These are phyloP conservation scores for Camellia japonica DNA, from an alignment of 148 eudicot species.

Conservation along the genomic window DNA sequence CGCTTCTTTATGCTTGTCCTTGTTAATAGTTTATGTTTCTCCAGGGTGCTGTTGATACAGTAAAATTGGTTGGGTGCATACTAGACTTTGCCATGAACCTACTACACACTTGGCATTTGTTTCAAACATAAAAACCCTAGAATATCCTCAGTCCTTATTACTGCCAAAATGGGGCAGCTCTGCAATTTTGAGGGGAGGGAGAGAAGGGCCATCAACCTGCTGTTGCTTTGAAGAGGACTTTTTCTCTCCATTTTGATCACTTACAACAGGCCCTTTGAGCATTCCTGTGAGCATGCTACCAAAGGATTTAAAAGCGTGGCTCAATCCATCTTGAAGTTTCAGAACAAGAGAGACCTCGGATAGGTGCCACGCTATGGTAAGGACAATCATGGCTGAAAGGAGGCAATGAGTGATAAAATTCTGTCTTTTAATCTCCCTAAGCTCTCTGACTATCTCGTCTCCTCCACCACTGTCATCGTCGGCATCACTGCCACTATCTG, in stretches of 20 bases:
- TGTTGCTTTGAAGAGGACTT: constrained; percentile 18
- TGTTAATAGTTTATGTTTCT: neutral
- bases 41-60: neutral
- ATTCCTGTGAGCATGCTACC: constrained; percentile 38
- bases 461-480: neutral
- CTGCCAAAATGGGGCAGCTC: constrained; percentile 27
- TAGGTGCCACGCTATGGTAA: constrained; percentile 64
- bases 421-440: constrained; percentile 60
- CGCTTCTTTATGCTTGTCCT: no score
- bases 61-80: neutral
- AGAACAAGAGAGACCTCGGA: constrained; percentile 54
- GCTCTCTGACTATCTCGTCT: constrained; percentile 47
- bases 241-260: constrained; percentile 13
- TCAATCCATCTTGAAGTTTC: constrained; percentile 44
- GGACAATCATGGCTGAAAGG: constrained; percentile 48
- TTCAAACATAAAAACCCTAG: neutral
- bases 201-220: constrained; percentile 10
- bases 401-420: constrained; percentile 65
- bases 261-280: constrained; percentile 24
- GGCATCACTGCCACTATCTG: neutral
- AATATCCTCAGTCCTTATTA: constrained; percentile 21
- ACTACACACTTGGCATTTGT: neutral
- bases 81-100: neutral
- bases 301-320: constrained; percentile 48
- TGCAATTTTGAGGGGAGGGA: constrained; percentile 31